Percentiles rank a stretch among this genome's conserved stretches.
phyloP scores from a whole-genome alignment of 331 rosid species.

The Spiraea crenata region DNA sequence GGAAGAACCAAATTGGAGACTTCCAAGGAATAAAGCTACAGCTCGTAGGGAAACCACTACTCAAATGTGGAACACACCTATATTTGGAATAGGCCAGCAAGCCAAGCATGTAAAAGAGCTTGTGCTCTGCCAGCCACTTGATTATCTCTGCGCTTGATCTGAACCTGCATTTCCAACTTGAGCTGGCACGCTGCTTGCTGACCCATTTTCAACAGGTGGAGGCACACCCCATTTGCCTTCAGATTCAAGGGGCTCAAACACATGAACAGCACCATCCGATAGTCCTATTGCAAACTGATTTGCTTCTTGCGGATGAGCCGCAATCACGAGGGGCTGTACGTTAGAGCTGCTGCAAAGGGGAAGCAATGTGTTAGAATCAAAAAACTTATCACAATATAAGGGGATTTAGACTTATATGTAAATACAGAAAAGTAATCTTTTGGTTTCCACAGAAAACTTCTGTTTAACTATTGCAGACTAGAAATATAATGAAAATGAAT shows the following conservation, averaged over 20 bases:
- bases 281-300: constrained; percentile 84
- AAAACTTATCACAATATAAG: constrained; percentile 1
- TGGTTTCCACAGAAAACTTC: background rate
- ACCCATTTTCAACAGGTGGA: constrained; percentile 76
- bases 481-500: background rate
- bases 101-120: constrained; percentile 74
- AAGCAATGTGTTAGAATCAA: background rate
- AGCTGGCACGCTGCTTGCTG: constrained; percentile 59
- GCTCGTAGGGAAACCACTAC: background rate
- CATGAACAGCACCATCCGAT: constrained; percentile 85
- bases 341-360: constrained; percentile 47
- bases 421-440: background rate
- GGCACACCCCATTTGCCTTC: constrained; percentile 95
- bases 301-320: constrained; percentile 88
- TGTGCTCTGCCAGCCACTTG: constrained; percentile 47
- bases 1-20: no score
- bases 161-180: constrained; percentile 66
- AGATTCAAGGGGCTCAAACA: constrained; percentile 80
- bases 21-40: background rate
- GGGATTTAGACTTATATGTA: background rate
- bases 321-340: constrained; percentile 71
- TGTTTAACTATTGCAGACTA: no score
- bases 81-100: constrained; percentile 50
- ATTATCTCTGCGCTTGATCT: constrained; percentile 77
- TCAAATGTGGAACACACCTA: constrained; percentile 21